Base-by-base conservation (phyloP, 176 grass and related monocot species). In the Pontederia paniculata region DNA sequence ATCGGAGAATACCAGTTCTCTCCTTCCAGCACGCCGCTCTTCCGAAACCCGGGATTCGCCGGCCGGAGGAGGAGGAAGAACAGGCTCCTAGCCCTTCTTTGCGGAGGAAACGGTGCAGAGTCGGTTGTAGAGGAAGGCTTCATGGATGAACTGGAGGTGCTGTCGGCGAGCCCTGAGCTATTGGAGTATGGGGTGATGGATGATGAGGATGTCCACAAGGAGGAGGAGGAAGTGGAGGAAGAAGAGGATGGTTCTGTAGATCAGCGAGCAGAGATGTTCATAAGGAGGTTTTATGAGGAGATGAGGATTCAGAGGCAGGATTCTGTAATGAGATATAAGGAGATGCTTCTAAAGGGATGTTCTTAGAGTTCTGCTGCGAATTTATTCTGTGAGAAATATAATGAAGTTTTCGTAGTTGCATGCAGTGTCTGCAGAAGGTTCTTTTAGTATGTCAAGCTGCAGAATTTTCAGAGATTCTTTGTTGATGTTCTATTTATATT, bases 1-100 rank as follows among this genome's bases (percentile, higher is more conserved):
- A 57, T 88, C 4, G 68, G 83, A n/a, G 93, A 78, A 65, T 98
- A 91, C 71, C 75, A 98, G 76, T 98, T 91, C 80, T 90, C 91
- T 0, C 91, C 91, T 9, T 87, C 77, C 23, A 56, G 47, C 22
- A 78, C 90, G 10, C 83, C 86, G 17, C 73, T 95, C 25, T 71
- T 88, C 50, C 60, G 20, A 12, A 46, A 42, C 72, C 79, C 58
- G 19, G 1, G 22, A 37, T 16, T 0, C 16, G 47, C 65, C 50
- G 61, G 60, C 48, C 42, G 62, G 54, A 79, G 46, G 58, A 70
- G 45, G 49, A 66, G 50, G 59, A 70, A 44, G 21, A 54, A 28
- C 52, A 51, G 51, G 1, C 57, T 81, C 4, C 44, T 82, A 0
- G 71, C 82, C 1, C 57, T 97, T 19, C 58, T 97, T 28, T 84